Conservation (phyloP, 768 basidiomycete species). For the Mycena indigotica region DNA sequence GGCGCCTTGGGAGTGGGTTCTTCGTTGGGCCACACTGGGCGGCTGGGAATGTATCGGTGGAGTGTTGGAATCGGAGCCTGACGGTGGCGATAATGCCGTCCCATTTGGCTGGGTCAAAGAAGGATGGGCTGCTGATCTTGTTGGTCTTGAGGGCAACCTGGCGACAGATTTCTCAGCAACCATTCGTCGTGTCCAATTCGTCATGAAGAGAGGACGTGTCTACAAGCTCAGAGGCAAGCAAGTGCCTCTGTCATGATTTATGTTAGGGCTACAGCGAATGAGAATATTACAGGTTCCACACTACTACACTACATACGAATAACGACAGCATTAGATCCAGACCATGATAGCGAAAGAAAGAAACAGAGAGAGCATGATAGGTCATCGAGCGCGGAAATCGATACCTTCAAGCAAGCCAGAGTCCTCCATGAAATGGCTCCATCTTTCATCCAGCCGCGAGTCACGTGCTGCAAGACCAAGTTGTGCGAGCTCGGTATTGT, state of each 20-base stretch:
- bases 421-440: constrained; percentile 65
- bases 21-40: constrained; percentile 61
- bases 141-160: constrained; percentile 41
- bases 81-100: constrained; percentile 48
- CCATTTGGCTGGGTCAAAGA: constrained; percentile 55
- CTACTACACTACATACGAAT: neutral
- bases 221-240: constrained; percentile 42
- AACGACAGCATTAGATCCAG: neutral
- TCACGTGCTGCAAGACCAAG: constrained; percentile 62
- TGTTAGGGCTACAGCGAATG: neutral
- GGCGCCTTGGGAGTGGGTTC: constrained; percentile 51
- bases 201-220: constrained; percentile 60
- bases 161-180: constrained; percentile 50
- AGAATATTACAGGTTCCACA: neutral
- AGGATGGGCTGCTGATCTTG: constrained; percentile 59
- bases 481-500: constrained; percentile 51
- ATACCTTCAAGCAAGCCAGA: constrained; percentile 44
- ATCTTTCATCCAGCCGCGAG: constrained; percentile 57
- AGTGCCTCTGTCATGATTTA: neutral
- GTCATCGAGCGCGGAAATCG: constrained; percentile 22
- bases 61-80: constrained; percentile 43
- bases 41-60: constrained; percentile 59
- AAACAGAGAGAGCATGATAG: neutral
- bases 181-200: constrained; percentile 49
- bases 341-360: neutral